Evolutionary conservation across 352 stramenopile species (phyloP).

Genomic region (Pythium periplocum): DNA sequence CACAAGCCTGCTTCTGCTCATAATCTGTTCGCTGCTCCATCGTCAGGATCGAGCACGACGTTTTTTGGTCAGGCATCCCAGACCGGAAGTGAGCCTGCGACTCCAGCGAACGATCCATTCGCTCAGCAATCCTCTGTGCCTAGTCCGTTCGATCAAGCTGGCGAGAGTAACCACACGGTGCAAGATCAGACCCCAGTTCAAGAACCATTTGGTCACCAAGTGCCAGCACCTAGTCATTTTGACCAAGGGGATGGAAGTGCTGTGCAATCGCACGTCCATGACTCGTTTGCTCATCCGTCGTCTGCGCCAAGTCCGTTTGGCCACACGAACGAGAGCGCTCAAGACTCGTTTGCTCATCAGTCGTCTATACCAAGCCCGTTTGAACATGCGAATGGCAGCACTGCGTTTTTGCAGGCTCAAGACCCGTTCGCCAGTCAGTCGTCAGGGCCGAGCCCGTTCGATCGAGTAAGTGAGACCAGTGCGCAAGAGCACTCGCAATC

Average conservation of each 20-base stretch:
- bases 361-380: slow-evolving; percentile 4
- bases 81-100: too few species aligned
- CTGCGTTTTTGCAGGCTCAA: not conserved
- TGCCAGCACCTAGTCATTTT: too few species aligned
- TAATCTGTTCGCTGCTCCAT: too few species aligned
- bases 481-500: too few species aligned
- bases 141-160: too few species aligned
- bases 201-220: slow-evolving; percentile 2
- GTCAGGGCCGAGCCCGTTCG: slow-evolving; percentile 1
- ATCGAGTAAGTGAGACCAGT: not conserved
- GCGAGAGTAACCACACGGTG: too few species aligned
- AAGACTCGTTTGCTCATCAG: slow-evolving; percentile 1
- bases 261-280: too few species aligned
- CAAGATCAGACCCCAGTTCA: slow-evolving; percentile 1
- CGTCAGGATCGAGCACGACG: too few species aligned
- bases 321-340: not conserved
- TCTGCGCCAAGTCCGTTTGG: not conserved
- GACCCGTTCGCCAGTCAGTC: not conserved
- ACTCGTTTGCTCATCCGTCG: too few species aligned
- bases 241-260: too few species aligned
- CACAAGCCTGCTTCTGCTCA: too few species aligned
- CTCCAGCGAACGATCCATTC: not conserved
- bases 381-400: not conserved
- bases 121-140: not conserved
- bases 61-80: too few species aligned